Evolutionary conservation across 148 eudicot genomes (phyloP).

Genomic region (Rhododendron simsii): DNA sequence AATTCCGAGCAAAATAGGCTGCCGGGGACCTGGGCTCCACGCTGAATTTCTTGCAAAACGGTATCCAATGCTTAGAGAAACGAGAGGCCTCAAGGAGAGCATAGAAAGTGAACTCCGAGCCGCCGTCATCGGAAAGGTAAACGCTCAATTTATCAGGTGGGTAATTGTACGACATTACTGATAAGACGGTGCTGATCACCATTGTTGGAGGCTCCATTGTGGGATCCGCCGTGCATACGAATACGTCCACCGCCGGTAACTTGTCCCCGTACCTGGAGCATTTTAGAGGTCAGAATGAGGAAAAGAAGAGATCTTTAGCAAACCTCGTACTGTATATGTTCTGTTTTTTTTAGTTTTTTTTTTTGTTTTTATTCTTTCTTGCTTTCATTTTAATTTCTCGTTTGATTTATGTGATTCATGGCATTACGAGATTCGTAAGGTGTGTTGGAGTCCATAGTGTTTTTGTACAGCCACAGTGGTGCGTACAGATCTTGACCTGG

Average conservation of each 20-base stretch:
- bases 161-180: constrained; percentile 36
- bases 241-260: constrained; percentile 13
- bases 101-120: constrained; percentile 43
- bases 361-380: too few relatives aligned
- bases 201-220: background rate
- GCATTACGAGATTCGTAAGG: too few relatives aligned
- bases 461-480: too few relatives aligned
- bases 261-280: constrained; percentile 24
- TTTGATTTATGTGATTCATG: too few relatives aligned
- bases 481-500: too few relatives aligned
- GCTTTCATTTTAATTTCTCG: too few relatives aligned
- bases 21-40: constrained; percentile 43
- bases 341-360: too few relatives aligned
- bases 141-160: constrained; percentile 30
- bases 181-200: constrained; percentile 39
- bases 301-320: too few relatives aligned
- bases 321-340: too few relatives aligned
- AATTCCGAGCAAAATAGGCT: constrained; percentile 17
- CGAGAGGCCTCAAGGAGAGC: constrained; percentile 44
- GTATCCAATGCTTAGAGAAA: constrained; percentile 40
- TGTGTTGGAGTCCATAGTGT: too few relatives aligned
- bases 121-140: constrained; percentile 46
- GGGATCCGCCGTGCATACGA: background rate
- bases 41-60: constrained; percentile 37
- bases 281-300: background rate